Conservation (phyloP, 257 asterid species). For the Catharanthus roseus region DNA sequence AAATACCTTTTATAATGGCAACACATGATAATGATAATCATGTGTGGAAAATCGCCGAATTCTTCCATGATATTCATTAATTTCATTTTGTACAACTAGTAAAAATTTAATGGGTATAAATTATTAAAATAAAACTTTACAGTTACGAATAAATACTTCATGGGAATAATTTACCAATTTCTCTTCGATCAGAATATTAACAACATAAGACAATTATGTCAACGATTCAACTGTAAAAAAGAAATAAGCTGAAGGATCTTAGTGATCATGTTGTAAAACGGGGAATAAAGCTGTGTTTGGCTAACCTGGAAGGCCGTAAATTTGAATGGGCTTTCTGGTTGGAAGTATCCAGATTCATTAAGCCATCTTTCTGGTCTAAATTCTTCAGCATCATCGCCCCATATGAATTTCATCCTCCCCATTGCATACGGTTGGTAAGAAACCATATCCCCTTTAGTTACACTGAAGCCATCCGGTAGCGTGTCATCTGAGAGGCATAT, state of each 20-base stretch:
- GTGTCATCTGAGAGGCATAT: conserved; percentile 40
- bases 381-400: conserved; percentile 60
- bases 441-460: conserved; percentile 55
- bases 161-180: too few relatives aligned
- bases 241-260: background rate
- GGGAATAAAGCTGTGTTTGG: background rate
- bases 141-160: too few relatives aligned
- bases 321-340: conserved; percentile 45
- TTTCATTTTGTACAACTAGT: too few relatives aligned
- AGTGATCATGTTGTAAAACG: background rate
- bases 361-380: conserved; percentile 63
- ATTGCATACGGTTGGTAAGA: conserved; percentile 52
- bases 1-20: too few relatives aligned
- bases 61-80: too few relatives aligned
- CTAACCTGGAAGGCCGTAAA: conserved; percentile 55
- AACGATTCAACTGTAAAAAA: background rate
- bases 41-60: too few relatives aligned
- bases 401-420: conserved; percentile 56
- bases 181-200: too few relatives aligned
- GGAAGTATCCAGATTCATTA: conserved; percentile 35
- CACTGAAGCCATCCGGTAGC: conserved; percentile 46
- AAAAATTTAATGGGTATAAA: too few relatives aligned
- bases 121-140: too few relatives aligned
- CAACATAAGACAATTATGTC: background rate
- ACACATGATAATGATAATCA: too few relatives aligned